Base-by-base conservation (phyloP, 140 eudicot species). In the Cichorium intybus region DNA sequence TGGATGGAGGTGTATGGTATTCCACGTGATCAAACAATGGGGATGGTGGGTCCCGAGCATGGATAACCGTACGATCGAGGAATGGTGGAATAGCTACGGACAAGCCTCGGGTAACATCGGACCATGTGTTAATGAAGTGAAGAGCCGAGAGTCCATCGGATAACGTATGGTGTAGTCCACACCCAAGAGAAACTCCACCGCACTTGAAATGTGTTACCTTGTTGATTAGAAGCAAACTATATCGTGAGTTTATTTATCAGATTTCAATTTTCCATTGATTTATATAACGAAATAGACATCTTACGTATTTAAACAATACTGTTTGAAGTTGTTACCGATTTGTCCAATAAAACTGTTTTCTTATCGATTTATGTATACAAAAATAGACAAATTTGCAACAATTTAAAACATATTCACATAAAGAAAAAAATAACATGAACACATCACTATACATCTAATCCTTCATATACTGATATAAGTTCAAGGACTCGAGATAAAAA, bases 191-290 rank as follows among this genome's bases (percentile, higher is more conserved):
- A 4, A 75, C 70, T 58, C 82, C 82, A 12, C 88, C 88, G 64
- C 88, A 82, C 48, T 75, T 79, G 57, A 82, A 82, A 29, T 64
- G 64, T 10, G 85, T 79, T n/a, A 79, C 69, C 79, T 82, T 51
- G 46, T 7, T 37, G 2, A 7, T n/a, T n/a, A n/a, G n/a, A 10
- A 37, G 46, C 7, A 1, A 37, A 37, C 11, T 7, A 37, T 37
- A 1, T 6, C 37, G 37, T 3, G 48, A 27, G 15, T 14, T 11
- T 18, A 15, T 6, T 17, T 33, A 24, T 62, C 29, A 26, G 29
- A 26, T 26, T 26, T 26, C 29, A 26, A 2, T 26, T 26, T 31
- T 31, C 5, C 35, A 31, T 2, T 0, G 35, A 31, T 31, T 2
- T 31, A 5, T 31, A 31, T 31, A 31, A 2, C 1, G 7, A 31